Evolutionary conservation across 352 stramenopile species (phyloP).

Genomic region (Globisporangium perplexum): DNA sequence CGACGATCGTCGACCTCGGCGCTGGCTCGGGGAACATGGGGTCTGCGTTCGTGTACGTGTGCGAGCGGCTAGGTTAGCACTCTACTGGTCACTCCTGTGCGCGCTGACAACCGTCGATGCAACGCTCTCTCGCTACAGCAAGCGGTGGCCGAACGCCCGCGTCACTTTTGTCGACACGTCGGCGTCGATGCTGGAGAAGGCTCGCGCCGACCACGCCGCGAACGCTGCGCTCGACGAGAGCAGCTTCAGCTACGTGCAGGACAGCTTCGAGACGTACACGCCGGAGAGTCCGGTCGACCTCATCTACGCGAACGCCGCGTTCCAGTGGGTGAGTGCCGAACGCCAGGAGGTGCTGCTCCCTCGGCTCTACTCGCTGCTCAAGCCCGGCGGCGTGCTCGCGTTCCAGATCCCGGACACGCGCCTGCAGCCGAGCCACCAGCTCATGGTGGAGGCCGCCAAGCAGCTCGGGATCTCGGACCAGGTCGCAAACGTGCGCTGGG

Average conservation of each 20-base stretch:
- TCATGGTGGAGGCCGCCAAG: constrained; percentile 45
- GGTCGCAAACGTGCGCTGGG: constrained; percentile 49
- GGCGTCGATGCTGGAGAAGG: constrained; percentile 45
- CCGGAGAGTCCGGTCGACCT: constrained; percentile 39
- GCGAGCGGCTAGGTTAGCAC: too few species aligned
- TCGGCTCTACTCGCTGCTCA: constrained; percentile 47
- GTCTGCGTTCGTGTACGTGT: constrained; percentile 44
- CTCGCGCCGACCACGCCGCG: constrained; percentile 26
- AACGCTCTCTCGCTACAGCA: constrained; percentile 11
- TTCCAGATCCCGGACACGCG: constrained; percentile 76
- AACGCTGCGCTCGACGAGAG: constrained; percentile 18
- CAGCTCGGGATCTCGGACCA: constrained; percentile 31
- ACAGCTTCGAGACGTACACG: constrained; percentile 50
- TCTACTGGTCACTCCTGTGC: too few species aligned
- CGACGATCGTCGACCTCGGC: constrained; percentile 55
- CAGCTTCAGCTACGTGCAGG: constrained; percentile 39
- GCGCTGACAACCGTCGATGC: background rate
- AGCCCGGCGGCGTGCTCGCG: constrained; percentile 57
- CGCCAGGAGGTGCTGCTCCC: constrained; percentile 40
- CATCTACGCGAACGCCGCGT: constrained; percentile 67
- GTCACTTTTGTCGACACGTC: constrained; percentile 68
- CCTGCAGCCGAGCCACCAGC: constrained; percentile 45
- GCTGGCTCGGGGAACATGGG: constrained; percentile 70
- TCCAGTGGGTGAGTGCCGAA: constrained; percentile 63
- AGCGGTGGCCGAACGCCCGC: constrained; percentile 41